Evolutionary conservation across 164 flowering plant genomes (phyloP).

Genomic region (Umbilicus rupestris): DNA sequence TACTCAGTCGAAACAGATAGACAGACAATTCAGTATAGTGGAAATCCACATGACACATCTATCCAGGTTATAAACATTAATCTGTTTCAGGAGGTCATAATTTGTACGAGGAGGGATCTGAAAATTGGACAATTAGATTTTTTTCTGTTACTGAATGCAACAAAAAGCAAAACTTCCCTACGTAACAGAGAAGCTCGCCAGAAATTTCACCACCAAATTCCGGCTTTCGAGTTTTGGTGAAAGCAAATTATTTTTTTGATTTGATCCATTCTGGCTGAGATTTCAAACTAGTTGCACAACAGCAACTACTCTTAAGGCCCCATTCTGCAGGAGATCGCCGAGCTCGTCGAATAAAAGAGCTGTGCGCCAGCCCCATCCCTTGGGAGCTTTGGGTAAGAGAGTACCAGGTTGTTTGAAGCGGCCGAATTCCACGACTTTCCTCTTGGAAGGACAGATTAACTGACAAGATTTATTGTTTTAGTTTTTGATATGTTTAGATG

Average conservation of each 20-base stretch:
- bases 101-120: too few species aligned
- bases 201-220: too few species aligned
- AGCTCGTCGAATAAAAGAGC: conserved; percentile 90
- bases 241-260: too few species aligned
- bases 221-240: too few species aligned
- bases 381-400: conserved; percentile 94
- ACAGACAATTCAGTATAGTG: too few species aligned
- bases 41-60: too few species aligned
- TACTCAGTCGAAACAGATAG: conserved; percentile 71
- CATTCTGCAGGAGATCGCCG: conserved; percentile 77
- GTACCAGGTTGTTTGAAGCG: conserved; percentile 86
- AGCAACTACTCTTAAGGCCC: conserved; percentile 74
- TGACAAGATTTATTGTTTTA: conserved; percentile 11
- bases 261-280: background rate
- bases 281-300: conserved; percentile 76
- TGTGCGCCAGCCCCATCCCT: conserved; percentile 99
- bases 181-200: too few species aligned
- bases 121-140: too few species aligned
- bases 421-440: conserved; percentile 93
- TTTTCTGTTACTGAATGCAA: too few species aligned
- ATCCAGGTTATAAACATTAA: too few species aligned
- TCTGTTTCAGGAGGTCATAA: too few species aligned
- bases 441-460: conserved; percentile 92
- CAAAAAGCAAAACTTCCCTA: too few species aligned
- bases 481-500: background rate